These are phyloP conservation scores for Agapanthus africanus DNA, from an alignment of 106 monocot species.

Conservation along the genomic window DNA sequence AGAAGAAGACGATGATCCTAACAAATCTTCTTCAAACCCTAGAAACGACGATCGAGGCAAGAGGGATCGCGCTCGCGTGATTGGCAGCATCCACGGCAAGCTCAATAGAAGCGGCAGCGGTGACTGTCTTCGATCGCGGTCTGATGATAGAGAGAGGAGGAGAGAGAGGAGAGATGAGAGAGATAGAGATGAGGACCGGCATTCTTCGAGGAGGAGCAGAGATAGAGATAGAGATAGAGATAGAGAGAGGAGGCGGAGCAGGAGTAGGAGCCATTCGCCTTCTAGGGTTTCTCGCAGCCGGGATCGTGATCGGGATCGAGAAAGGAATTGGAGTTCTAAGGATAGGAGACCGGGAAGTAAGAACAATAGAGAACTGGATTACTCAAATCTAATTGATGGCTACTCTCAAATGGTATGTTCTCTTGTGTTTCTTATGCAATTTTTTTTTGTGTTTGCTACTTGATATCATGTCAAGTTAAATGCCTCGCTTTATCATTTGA, in stretches of 20 bases:
- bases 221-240: constrained; percentile 5
- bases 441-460: neutral
- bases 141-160: constrained; percentile 1
- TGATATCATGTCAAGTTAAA: no score
- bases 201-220: constrained; percentile 10
- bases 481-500: no score
- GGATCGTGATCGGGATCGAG: constrained; percentile 6
- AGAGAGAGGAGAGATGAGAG: constrained; percentile 3
- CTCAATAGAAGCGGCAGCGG: neutral
- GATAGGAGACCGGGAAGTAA: neutral
- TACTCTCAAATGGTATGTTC: constrained; percentile 61
- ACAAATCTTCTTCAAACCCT: constrained; percentile 26
- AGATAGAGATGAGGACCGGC: constrained; percentile 2
- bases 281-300: constrained; percentile 3
- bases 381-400: constrained; percentile 50
- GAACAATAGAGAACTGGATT: constrained; percentile 33
- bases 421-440: neutral
- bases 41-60: constrained; percentile 3
- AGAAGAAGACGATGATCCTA: neutral
- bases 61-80: neutral
- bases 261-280: constrained; percentile 15
- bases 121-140: neutral
- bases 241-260: constrained; percentile 5
- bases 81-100: constrained; percentile 10
- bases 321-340: constrained; percentile 13